Percentiles rank a stretch among this genome's conserved stretches.
Evolutionary conservation across 495 filamentous ascomycete species (phyloP).

Genomic region (Penicillium bovifimosum): DNA sequence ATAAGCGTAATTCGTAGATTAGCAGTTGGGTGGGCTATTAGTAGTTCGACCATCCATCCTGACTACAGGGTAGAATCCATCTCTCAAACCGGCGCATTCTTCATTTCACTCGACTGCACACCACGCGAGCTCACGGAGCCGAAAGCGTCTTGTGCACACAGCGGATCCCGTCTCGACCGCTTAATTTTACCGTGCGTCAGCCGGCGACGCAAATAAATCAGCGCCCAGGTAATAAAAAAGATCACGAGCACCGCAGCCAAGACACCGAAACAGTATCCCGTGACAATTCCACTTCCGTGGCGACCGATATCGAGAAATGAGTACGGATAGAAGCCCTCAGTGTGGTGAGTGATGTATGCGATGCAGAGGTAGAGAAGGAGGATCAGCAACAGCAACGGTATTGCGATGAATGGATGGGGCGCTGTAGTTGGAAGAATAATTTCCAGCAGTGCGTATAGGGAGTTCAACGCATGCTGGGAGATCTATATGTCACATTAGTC

Average conservation of each 20-base stretch:
- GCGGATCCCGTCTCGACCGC: constrained; percentile 21
- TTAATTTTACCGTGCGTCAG: constrained; percentile 31
- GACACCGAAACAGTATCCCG: constrained; percentile 53
- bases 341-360: constrained; percentile 66
- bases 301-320: constrained; percentile 59
- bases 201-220: constrained; percentile 49
- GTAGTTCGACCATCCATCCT: not conserved
- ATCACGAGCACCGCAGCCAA: constrained; percentile 56
- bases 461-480: constrained; percentile 71
- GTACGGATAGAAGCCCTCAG: constrained; percentile 70
- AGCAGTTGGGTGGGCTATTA: not conserved
- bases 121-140: not conserved
- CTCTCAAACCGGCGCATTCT: constrained; percentile 7
- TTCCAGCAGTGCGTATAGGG: constrained; percentile 65
- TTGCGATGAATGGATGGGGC: constrained; percentile 41
- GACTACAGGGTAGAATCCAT: not conserved
- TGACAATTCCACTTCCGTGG: constrained; percentile 36
- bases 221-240: constrained; percentile 50
- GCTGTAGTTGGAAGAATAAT: constrained; percentile 57
- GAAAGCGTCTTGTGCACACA: not conserved
- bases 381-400: constrained; percentile 40
- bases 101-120: constrained; percentile 4
- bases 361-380: constrained; percentile 66
- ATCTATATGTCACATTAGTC: constrained; percentile 33
- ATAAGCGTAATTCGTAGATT: not conserved